These are phyloP conservation scores for Fusarium siculi DNA, from an alignment of 2,329 filamentous ascomycete species.

Conservation along the genomic window DNA sequence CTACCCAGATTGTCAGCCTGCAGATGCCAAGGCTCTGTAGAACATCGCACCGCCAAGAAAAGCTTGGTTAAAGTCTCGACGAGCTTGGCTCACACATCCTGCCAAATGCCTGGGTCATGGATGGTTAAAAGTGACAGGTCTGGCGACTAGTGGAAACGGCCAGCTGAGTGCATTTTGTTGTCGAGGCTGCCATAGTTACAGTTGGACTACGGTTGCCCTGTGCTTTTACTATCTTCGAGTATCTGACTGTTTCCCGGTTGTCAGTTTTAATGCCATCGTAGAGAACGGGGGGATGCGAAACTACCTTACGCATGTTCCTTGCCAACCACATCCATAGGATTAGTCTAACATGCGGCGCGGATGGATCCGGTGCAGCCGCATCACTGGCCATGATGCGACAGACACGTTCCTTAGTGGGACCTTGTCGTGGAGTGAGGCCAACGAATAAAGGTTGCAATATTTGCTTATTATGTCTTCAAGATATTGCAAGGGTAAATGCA, in stretches of 20 bases:
- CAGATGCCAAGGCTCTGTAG: conserved; percentile 41
- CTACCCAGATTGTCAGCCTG: conserved; percentile 27
- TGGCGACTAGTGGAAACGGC: conserved; percentile 9
- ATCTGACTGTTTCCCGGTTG: background rate
- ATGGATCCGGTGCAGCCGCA: conserved; percentile 26
- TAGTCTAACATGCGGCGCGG: conserved; percentile 21
- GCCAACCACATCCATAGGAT: conserved; percentile 12
- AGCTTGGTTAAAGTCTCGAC: conserved; percentile 44
- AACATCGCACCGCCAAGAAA: conserved; percentile 45
- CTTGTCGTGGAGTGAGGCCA: conserved; percentile 1
- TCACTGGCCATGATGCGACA: conserved; percentile 6
- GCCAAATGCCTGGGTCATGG: conserved; percentile 21
- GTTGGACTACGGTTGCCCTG: background rate
- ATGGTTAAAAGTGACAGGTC: conserved; percentile 11
- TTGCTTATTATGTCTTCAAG: background rate
- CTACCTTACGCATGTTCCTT: background rate
- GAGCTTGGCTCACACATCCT: conserved; percentile 38
- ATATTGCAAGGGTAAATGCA: background rate
- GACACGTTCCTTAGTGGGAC: conserved; percentile 7
- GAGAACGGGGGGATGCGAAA: background rate
- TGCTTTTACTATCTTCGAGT: background rate
- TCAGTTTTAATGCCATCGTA: background rate
- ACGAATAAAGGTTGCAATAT: background rate
- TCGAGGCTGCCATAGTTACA: background rate
- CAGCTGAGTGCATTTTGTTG: conserved; percentile 6